Conservation (phyloP, 2,329 filamentous ascomycete genomes). For the Neopestalotiopsis sp. region DNA sequence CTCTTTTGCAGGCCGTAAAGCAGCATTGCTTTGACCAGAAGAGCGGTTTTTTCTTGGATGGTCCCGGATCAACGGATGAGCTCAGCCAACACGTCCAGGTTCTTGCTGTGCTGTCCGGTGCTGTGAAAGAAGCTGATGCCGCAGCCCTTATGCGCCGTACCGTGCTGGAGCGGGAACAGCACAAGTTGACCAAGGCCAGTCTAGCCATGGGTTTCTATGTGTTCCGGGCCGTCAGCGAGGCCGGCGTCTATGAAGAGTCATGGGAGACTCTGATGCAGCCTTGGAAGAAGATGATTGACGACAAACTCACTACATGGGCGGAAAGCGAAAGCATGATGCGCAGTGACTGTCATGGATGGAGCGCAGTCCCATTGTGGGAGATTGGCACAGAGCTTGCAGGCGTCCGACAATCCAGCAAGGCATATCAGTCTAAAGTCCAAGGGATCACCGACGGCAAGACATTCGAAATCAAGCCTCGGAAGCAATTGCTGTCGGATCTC, state of each 20-base stretch:
- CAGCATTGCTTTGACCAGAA: slow-evolving; percentile 36
- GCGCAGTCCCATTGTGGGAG: slow-evolving; percentile 29
- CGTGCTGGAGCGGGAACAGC: slow-evolving; percentile 19
- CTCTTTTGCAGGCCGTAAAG: slow-evolving; percentile 29
- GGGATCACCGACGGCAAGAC: neutral
- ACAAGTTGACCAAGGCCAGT: slow-evolving; percentile 25
- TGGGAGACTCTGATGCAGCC: slow-evolving; percentile 26
- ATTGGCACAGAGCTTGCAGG: slow-evolving; percentile 27
- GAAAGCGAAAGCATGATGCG: slow-evolving; percentile 30
- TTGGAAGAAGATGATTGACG: slow-evolving; percentile 29
- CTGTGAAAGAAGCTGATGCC: slow-evolving; percentile 22
- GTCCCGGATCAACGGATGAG: slow-evolving; percentile 26
- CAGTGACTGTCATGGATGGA: slow-evolving; percentile 34
- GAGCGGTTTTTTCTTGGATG: slow-evolving; percentile 34
- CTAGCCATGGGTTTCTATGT: slow-evolving; percentile 31
- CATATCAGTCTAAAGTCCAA: slow-evolving; percentile 9
- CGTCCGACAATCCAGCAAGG: neutral
- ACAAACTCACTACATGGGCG: slow-evolving; percentile 33
- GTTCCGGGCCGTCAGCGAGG: slow-evolving; percentile 29
- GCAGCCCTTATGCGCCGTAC: slow-evolving; percentile 24
- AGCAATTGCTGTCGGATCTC: slow-evolving; percentile 4
- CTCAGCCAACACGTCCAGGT: slow-evolving; percentile 38
- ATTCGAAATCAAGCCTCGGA: neutral
- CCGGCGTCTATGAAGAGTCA: slow-evolving; percentile 28
- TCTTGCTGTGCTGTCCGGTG: slow-evolving; percentile 31